Base-by-base conservation (phyloP, 1,284 basidiomycete genomes). In the Ceratorhiza oryzae-sativae region DNA sequence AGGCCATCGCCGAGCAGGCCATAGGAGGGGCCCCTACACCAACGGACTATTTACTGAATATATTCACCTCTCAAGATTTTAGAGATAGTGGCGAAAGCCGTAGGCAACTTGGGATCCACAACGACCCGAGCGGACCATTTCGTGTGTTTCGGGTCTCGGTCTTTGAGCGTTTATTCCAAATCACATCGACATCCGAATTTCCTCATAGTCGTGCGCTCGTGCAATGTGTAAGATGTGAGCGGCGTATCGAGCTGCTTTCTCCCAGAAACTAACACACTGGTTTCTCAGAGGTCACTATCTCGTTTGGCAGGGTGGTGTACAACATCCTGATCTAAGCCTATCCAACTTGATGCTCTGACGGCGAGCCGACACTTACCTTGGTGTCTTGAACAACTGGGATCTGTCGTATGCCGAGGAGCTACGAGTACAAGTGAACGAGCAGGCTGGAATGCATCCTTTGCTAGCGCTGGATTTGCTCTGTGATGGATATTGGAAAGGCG, bases 361-460 rank as follows among this genome's bases (percentile, higher is more conserved):
- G 32, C n/a, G 10, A 48, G 30, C 15, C 2, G 30, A 15, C 27
- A 9, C 20, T 9, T 23, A 27, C 5, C 18, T 32, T 12, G 60
- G 60, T 3, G 45, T 49, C 1, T 1, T 62, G 6, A 62, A 62
- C 45, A 32, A 62, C 60, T 62, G 25, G 45, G 45, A 62, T 13
- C 10, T 62, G 12, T 62, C 60, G 2, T 36, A 25, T 48, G 25
- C 23, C n/a, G 30, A 8, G 8, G 41, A 13, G 5, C 23, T 25
- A 3, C 23, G 25, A 3, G 3, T 23, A 4, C 15, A 23, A 1
- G 12, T 62, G 3, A 20, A 32, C 45, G 60, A 23, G 32, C 32
- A 34, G 27, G 23, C 60, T 3, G 45, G 45, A 23, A 48, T 45
- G 1, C 25, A 48, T 13, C 60, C 60, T 30, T 62, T 49, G 25